Evolutionary conservation across 2,329 filamentous ascomycete genomes (phyloP), one percentile per base, ranked within the genome.

Genomic region (Phaeosphaeriaceae sp.): DNA sequence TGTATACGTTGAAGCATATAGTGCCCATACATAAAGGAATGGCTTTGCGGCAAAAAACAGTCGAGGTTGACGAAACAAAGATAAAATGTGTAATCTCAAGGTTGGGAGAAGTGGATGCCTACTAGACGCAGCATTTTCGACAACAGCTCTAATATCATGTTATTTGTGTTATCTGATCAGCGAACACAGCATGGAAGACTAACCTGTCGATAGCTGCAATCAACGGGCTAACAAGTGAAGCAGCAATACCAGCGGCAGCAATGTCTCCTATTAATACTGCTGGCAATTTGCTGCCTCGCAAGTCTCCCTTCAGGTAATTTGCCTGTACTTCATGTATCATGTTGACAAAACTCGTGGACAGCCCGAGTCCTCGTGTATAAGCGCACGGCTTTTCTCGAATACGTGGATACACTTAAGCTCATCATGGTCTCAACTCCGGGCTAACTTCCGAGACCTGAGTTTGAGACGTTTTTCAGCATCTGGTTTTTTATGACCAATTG

Each of bases 151-250:
- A 35, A 42, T 16, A 13, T n/a, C n/a, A 13, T 18, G 30, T 53
- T 26, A 50, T 34, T 21, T 11, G 29, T 20, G 11, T 11, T 9
- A 18, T 16, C 6, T 20, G 15, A 35, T 3, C 4, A 17, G 8
- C 30, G 8, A 4, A n/a, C 12, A 12, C 2, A 11, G 11, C 5
- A 1, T 13, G 6, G 15, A 13, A 5, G 33, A 48, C 57, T 42
- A 46, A 66, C 66, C 63, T 61, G 38, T 70, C 66, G 37, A 68
- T 66, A 9, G 59, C 60, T 43, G 66, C 61, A 7, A 67, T 56
- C 13, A 60, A 29, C 5, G 64, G 61, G 26, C 60, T 63, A 17
- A 67, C 58, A 32, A 65, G 28, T 30, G 60, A 64, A 28, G 66
- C 59, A 1, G 64, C 64, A 12, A 68, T 41, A 29, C 56, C 53